Conservation (phyloP, 129 eudicot genomes). For the Artemisia tridentata region DNA sequence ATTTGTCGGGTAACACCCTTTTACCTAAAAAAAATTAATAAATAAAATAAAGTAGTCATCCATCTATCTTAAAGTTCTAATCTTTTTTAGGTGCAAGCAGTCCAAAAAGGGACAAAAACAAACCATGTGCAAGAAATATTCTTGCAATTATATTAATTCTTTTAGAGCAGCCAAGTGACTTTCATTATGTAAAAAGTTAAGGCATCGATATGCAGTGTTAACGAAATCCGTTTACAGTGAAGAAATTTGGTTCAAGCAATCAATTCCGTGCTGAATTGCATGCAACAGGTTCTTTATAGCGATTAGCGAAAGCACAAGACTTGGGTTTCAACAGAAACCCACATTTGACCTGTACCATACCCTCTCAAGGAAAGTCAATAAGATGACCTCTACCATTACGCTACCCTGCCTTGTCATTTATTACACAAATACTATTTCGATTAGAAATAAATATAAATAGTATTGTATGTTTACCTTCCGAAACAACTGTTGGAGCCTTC, state of each 20-base stretch:
- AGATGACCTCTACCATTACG: background rate
- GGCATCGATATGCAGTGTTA: background rate
- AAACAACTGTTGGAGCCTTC: conserved; percentile 73
- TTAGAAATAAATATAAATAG: background rate
- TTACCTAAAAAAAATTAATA: too few species aligned
- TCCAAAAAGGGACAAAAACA: background rate
- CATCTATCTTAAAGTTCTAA: background rate
- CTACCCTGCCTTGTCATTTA: background rate
- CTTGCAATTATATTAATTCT: background rate
- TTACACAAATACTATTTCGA: conserved; percentile 2
- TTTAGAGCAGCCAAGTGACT: background rate
- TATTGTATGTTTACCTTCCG: conserved; percentile 47
- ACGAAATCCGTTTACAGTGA: background rate
- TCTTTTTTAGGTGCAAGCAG: background rate
- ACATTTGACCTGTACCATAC: background rate
- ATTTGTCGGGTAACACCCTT: too few species aligned
- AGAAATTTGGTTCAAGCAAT: background rate
- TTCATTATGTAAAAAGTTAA: background rate
- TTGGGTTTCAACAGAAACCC: background rate
- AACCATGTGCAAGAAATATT: background rate
- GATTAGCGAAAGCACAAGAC: background rate
- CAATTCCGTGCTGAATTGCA: background rate
- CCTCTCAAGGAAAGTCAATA: background rate
- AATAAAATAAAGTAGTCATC: too few species aligned
- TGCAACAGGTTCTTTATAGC: background rate